phyloP scores from a whole-genome alignment of 805 yeast genomes.

The Blastobotrys peoriensis region DNA sequence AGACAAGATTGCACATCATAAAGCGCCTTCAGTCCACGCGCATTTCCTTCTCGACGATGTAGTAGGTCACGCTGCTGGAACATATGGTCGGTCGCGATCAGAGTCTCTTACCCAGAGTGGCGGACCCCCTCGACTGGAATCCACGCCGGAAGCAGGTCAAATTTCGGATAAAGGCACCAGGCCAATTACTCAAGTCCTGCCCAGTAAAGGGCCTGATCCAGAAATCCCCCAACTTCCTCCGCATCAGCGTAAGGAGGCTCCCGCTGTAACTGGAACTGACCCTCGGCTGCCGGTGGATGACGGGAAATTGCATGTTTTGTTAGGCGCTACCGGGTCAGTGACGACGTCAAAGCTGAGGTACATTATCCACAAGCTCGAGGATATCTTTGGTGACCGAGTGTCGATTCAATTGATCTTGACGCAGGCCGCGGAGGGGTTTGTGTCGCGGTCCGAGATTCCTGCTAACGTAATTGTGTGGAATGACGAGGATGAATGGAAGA shows the following conservation, averaged over 20 bases:
- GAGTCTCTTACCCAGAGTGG: slow-evolving; percentile 7
- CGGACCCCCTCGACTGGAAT: slow-evolving; percentile 7
- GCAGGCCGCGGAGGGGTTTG: slow-evolving; percentile 77
- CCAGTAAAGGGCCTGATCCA: slow-evolving; percentile 1
- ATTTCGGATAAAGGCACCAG: background rate
- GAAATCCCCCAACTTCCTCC: background rate
- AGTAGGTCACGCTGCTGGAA: slow-evolving; percentile 41
- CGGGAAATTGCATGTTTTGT: slow-evolving; percentile 75
- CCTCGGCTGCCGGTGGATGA: slow-evolving; percentile 72
- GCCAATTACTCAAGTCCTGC: background rate
- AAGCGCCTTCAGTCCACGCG: slow-evolving; percentile 59
- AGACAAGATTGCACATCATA: background rate
- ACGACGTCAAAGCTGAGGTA: slow-evolving; percentile 75
- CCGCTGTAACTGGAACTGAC: slow-evolving; percentile 42
- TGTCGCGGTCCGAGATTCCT: slow-evolving; percentile 48
- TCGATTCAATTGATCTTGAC: slow-evolving; percentile 85
- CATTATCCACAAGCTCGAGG: slow-evolving; percentile 75
- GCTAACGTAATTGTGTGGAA: slow-evolving; percentile 82
- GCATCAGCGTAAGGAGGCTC: slow-evolving; percentile 1
- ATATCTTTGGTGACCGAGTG: slow-evolving; percentile 70
- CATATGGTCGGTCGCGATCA: slow-evolving; percentile 25
- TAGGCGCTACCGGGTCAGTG: slow-evolving; percentile 86
- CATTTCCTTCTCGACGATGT: slow-evolving; percentile 70
- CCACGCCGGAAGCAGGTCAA: slow-evolving; percentile 1
- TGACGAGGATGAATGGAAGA: slow-evolving; percentile 89